phyloP scores from a whole-genome alignment of 2,329 filamentous ascomycete genomes.

The Aphanocladium album region DNA sequence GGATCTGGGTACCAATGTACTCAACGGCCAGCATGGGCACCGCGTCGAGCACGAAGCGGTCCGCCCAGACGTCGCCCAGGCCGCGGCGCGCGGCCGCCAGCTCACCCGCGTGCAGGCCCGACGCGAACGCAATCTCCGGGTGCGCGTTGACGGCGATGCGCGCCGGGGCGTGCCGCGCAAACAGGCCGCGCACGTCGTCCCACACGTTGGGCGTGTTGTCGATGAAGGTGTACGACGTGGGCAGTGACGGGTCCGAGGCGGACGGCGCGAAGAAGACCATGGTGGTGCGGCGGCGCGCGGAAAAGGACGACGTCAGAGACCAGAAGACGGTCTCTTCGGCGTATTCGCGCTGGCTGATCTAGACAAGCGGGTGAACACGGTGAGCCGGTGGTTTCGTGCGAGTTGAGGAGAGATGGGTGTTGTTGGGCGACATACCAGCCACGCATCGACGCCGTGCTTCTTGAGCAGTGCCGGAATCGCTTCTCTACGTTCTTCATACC shows the following conservation, averaged over 20 bases:
- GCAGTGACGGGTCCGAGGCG: constrained; percentile 23
- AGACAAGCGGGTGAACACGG: neutral
- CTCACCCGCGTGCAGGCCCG: constrained; percentile 45
- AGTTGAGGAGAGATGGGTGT: neutral
- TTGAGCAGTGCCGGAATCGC: constrained; percentile 37
- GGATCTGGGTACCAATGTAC: constrained; percentile 40
- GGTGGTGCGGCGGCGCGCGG: constrained; percentile 43
- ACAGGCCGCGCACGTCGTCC: constrained; percentile 32
- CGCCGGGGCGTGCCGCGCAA: constrained; percentile 31
- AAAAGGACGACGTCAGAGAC: constrained; percentile 45
- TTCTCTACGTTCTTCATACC: constrained; percentile 37
- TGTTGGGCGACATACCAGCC: constrained; percentile 36
- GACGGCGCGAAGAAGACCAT: constrained; percentile 45
- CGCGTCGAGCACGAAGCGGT: constrained; percentile 30
- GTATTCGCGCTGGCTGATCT: constrained; percentile 48
- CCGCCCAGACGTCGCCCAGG: constrained; percentile 34
- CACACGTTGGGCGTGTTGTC: constrained; percentile 43
- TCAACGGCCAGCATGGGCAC: constrained; percentile 42
- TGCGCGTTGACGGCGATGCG: constrained; percentile 41
- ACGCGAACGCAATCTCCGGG: constrained; percentile 40
- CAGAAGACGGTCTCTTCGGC: constrained; percentile 48
- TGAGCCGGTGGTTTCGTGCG: neutral
- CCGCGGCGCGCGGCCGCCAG: constrained; percentile 28
- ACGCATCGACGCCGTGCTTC: constrained; percentile 43
- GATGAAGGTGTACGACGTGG: constrained; percentile 36